Evolutionary conservation across 2,329 filamentous ascomycete species (phyloP).

Genomic region (Pochonia chlamydosporia): DNA sequence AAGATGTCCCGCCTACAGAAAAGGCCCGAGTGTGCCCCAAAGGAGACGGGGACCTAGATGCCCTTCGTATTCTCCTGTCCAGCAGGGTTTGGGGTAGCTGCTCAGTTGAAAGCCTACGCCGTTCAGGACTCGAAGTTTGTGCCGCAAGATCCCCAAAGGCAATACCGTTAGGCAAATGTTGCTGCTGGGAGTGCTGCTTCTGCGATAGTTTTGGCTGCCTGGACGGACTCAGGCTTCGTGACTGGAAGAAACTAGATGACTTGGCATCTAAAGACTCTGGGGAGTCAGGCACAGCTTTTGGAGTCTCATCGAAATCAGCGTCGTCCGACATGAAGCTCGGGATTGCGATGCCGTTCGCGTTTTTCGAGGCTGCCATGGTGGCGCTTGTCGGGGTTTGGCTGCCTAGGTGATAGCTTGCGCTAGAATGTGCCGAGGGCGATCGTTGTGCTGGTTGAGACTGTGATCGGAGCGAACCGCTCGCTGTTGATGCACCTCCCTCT

Average conservation of each 20-base stretch:
- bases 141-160: slow-evolving; percentile 43
- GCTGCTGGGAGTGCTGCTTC: slow-evolving; percentile 16
- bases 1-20: slow-evolving; percentile 33
- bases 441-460: slow-evolving; percentile 61
- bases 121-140: slow-evolving; percentile 27
- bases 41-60: slow-evolving; percentile 52
- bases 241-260: slow-evolving; percentile 18
- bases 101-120: slow-evolving; percentile 46
- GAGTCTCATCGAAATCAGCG: slow-evolving; percentile 39
- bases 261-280: slow-evolving; percentile 42
- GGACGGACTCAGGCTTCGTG: slow-evolving; percentile 20
- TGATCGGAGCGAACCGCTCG: slow-evolving; percentile 54
- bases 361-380: slow-evolving; percentile 29
- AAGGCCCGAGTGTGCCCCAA: slow-evolving; percentile 42
- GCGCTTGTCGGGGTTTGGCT: slow-evolving; percentile 31
- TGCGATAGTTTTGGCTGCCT: slow-evolving; percentile 7
- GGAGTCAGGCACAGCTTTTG: slow-evolving; percentile 35
- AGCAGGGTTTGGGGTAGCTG: slow-evolving; percentile 48
- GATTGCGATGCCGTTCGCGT: slow-evolving; percentile 43
- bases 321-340: slow-evolving; percentile 54
- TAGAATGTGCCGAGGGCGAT: slow-evolving; percentile 24
- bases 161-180: slow-evolving; percentile 30
- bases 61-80: slow-evolving; percentile 46
- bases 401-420: slow-evolving; percentile 18
- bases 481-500: slow-evolving; percentile 39